phyloP scores from a whole-genome alignment of 1,284 basidiomycete genomes.

The Apiotrichum siamense region DNA sequence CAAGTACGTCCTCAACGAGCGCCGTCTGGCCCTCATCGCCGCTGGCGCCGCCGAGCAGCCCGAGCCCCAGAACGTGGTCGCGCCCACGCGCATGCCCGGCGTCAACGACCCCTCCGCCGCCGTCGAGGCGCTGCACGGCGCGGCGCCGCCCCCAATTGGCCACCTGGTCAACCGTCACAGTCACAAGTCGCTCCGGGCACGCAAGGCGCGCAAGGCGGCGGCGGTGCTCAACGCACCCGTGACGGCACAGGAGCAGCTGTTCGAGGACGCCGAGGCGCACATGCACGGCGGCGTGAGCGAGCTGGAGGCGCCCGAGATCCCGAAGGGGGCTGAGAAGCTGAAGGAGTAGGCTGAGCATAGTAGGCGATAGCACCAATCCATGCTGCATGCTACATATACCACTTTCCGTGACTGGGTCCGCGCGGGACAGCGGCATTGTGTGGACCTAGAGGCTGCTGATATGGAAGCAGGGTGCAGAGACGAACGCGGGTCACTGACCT shows the following conservation, averaged over 20 bases:
- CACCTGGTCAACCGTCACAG: not conserved
- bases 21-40: conserved; percentile 69
- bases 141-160: conserved; percentile 1
- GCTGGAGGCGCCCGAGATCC: conserved; percentile 36
- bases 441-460: too few species aligned
- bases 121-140: conserved; percentile 8
- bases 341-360: too few species aligned
- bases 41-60: conserved; percentile 46
- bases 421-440: too few species aligned
- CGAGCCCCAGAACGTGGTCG: not conserved
- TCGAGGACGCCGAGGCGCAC: conserved; percentile 16
- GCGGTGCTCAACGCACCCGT: conserved; percentile 5
- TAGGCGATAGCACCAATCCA: too few species aligned
- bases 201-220: not conserved
- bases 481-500: too few species aligned
- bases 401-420: too few species aligned
- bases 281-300: conserved; percentile 15
- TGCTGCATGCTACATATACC: too few species aligned
- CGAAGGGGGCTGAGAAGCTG: too few species aligned
- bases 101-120: conserved; percentile 7
- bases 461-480: too few species aligned
- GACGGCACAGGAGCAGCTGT: conserved; percentile 5
- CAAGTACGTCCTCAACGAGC: conserved; percentile 88
- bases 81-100: conserved; percentile 5
- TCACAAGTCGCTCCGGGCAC: too few species aligned